These are phyloP conservation scores for Curvularia sp. DNA, from an alignment of 2,329 filamentous ascomycete species.

Conservation along the genomic window DNA sequence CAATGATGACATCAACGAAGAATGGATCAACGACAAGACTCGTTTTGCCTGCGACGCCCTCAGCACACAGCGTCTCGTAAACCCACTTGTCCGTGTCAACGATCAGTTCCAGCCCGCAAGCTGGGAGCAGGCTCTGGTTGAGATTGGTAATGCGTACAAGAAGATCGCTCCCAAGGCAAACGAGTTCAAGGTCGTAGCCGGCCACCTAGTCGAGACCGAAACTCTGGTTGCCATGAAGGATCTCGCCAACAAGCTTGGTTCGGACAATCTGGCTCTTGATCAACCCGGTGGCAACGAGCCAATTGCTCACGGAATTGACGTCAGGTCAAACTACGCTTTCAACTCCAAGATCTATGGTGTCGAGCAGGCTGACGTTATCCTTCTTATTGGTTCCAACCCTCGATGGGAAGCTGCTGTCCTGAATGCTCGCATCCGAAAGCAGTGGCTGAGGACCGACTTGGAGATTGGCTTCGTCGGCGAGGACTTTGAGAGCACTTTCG, in stretches of 20 bases:
- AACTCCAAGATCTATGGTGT: slow-evolving; percentile 95
- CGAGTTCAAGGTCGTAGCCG: slow-evolving; percentile 95
- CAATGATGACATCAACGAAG: slow-evolving; percentile 98
- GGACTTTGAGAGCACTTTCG: slow-evolving; percentile 91
- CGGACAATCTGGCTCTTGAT: slow-evolving; percentile 93
- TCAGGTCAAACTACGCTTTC: slow-evolving; percentile 94
- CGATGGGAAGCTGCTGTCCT: slow-evolving; percentile 93
- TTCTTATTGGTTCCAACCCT: slow-evolving; percentile 94
- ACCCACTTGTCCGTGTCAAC: slow-evolving; percentile 85
- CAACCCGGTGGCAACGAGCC: slow-evolving; percentile 84
- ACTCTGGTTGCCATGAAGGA: slow-evolving; percentile 97
- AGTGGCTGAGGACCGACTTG: slow-evolving; percentile 94
- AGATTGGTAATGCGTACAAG: slow-evolving; percentile 82
- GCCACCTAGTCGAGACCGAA: slow-evolving; percentile 90
- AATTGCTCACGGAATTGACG: slow-evolving; percentile 88
- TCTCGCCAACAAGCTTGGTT: slow-evolving; percentile 92
- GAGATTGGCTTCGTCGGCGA: slow-evolving; percentile 92
- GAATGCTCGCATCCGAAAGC: slow-evolving; percentile 96
- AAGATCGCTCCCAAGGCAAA: slow-evolving; percentile 83
- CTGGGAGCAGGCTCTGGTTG: slow-evolving; percentile 93
- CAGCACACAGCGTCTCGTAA: slow-evolving; percentile 94
- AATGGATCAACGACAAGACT: slow-evolving; percentile 99
- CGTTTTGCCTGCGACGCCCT: slow-evolving; percentile 96
- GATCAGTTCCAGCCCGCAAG: slow-evolving; percentile 91
- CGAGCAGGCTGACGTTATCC: slow-evolving; percentile 89